phyloP scores from a whole-genome alignment of 2,329 filamentous ascomycete species.

The Colletotrichum sp. region DNA sequence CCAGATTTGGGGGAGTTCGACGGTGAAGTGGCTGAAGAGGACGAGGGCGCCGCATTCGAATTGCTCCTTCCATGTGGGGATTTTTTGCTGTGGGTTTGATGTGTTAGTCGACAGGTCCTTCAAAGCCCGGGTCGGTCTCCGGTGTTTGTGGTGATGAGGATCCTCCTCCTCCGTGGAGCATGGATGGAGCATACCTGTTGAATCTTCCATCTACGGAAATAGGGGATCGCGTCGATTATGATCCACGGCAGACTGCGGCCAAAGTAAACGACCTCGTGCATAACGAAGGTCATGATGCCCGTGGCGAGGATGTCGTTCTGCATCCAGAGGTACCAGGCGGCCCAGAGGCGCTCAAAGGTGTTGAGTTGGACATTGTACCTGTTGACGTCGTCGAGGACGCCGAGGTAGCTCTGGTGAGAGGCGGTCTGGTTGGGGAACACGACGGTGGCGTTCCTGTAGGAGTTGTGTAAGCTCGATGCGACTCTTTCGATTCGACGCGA shows the following conservation, averaged over 20 bases:
- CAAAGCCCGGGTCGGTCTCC: not conserved
- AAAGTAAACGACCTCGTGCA: constrained; percentile 96
- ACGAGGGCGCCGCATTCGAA: constrained; percentile 93
- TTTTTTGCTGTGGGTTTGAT: constrained; percentile 62
- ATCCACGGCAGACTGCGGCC: constrained; percentile 91
- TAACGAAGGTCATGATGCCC: constrained; percentile 94
- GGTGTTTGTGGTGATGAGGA: not conserved
- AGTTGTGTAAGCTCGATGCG: constrained; percentile 2
- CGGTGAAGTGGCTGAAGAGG: constrained; percentile 93
- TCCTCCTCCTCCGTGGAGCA: not conserved
- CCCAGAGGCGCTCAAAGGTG: constrained; percentile 87
- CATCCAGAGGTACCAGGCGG: constrained; percentile 96
- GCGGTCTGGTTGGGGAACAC: constrained; percentile 49
- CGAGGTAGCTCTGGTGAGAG: constrained; percentile 56
- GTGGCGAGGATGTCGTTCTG: constrained; percentile 97
- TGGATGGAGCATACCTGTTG: constrained; percentile 69
- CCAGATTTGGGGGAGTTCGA: constrained; percentile 98
- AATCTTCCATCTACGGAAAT: constrained; percentile 93
- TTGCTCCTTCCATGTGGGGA: constrained; percentile 89
- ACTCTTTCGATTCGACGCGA: not conserved
- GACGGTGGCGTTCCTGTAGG: constrained; percentile 55
- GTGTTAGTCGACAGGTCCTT: not conserved
- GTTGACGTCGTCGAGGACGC: constrained; percentile 67
- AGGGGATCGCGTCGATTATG: constrained; percentile 88
- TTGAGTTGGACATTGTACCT: constrained; percentile 87